A percentile compares a stretch with the other conserved stretches of the same genome.
phyloP scores from a whole-genome alignment of 148 eudicot species.

The Cornus suecica region DNA sequence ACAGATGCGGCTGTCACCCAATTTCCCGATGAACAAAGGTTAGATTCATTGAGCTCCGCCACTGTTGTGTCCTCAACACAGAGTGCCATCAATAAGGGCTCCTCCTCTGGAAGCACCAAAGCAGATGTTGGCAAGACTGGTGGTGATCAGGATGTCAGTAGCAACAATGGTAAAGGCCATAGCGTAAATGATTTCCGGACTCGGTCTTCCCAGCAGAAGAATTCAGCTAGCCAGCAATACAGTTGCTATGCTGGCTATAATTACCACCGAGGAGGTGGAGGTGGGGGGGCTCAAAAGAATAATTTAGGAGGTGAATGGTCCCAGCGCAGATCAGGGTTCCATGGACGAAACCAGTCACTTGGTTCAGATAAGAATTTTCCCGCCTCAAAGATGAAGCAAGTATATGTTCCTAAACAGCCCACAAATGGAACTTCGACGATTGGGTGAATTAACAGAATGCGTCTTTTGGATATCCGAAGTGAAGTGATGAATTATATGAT shows the following conservation, averaged over 20 bases:
- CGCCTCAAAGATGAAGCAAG: slow-evolving; percentile 67
- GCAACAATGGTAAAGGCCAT: slow-evolving; percentile 30
- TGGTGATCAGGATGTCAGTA: slow-evolving; percentile 15
- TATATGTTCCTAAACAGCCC: slow-evolving; percentile 84
- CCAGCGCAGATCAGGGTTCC: slow-evolving; percentile 66
- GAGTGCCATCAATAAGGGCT: slow-evolving; percentile 24
- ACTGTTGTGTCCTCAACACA: slow-evolving; percentile 27
- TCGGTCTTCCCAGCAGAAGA: slow-evolving; percentile 49
- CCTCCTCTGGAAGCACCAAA: slow-evolving; percentile 21
- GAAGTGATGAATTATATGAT: neutral
- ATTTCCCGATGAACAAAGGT: slow-evolving; percentile 43
- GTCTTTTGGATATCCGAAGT: neutral
- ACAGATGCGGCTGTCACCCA: slow-evolving; percentile 35
- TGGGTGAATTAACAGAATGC: slow-evolving; percentile 18
- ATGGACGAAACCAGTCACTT: slow-evolving; percentile 60
- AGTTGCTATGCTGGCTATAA: slow-evolving; percentile 31
- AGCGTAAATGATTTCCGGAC: slow-evolving; percentile 28
- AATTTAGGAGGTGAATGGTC: slow-evolving; percentile 60
- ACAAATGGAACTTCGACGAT: slow-evolving; percentile 36
- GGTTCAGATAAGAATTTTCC: slow-evolving; percentile 61
- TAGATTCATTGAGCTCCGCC: slow-evolving; percentile 33
- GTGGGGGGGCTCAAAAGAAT: slow-evolving; percentile 44
- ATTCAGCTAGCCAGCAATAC: slow-evolving; percentile 35
- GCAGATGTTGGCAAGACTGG: slow-evolving; percentile 29
- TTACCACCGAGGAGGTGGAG: slow-evolving; percentile 60